Evolutionary conservation across 192 early-diverging fungal genomes (phyloP), one percentile per base, ranked within the genome.

Genomic region (Allomyces arbusculus): DNA sequence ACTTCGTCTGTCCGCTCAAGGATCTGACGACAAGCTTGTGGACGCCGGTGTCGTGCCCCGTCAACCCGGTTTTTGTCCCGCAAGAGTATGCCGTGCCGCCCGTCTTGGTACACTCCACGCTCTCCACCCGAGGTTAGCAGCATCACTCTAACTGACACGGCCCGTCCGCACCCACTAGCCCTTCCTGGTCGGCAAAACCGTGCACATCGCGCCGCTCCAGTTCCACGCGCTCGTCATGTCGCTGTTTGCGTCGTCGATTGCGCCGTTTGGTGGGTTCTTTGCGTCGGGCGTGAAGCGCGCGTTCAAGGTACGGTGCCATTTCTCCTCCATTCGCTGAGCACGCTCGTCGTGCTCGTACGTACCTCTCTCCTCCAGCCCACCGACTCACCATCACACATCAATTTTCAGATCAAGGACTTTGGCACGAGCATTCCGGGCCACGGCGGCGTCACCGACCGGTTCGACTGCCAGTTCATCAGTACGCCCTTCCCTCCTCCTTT

Each of bases 261-360:
- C 92, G 63, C 95, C 95, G 20, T 95, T 97, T 74, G 95, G 95
- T 62, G 95, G 95, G n/a, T 97, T 95, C 80, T 97, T 97, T 79
- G 95, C 95, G 9, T 89, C 86, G 69, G 94, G 91, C n/a, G 86
- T 94, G 65, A 98, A 98, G 75, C 81, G 95, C 28, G 95, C 95
- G 1, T 94, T 98, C 78, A 91, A 94, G 33, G 33, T 40, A 40
- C 33, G 7, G 4, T 40, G 33, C 7, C 33, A 0, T 40, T 0
- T 40, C 4, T 28, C 26, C 4, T 28, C n/a, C 1, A 28, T 28
- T 28, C 26, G 26, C 33, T 40, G 7, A 40, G 33, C 33, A 40
- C 7, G 33, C 33, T 40, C 33, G 0, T 8, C 33, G 33, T 40
- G 33, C 33, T 40, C 33, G 33, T 7, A 8, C 4, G 33, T 8